phyloP scores from a whole-genome alignment of 305 asterid species.

The Stenogyne calaminthoides region DNA sequence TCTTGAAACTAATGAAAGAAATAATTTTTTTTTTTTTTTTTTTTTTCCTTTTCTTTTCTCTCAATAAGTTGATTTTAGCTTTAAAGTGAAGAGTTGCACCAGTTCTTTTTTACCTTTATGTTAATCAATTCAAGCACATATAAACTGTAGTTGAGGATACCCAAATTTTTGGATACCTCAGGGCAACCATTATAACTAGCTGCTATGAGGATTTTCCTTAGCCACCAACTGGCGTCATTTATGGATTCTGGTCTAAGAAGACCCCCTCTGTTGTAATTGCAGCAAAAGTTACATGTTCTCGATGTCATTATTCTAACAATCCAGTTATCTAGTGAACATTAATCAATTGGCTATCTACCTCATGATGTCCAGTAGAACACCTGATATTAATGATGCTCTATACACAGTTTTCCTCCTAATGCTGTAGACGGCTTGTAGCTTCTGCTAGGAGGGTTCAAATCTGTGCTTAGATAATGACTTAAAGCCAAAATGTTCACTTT shows the following conservation, averaged over 20 bases:
- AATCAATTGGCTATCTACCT: neutral
- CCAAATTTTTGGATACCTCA: neutral
- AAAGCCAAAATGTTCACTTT: neutral
- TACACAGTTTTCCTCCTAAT: neutral
- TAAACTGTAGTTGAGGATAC: constrained; percentile 1
- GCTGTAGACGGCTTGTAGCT: neutral
- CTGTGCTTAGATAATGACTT: neutral
- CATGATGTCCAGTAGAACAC: neutral
- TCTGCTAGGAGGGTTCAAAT: neutral
- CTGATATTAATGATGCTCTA: neutral
- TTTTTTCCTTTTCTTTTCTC: neutral
- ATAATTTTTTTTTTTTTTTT: neutral
- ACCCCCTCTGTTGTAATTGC: neutral
- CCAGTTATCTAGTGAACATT: neutral
- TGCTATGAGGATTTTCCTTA: neutral
- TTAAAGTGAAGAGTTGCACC: neutral
- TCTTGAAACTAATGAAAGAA: neutral
- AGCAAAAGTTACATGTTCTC: neutral
- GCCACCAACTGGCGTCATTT: neutral
- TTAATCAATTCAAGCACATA: neutral
- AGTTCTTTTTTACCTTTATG: constrained; percentile 2
- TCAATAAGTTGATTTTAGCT: neutral
- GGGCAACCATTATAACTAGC: neutral
- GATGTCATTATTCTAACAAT: neutral
- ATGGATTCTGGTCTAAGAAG: neutral